These are phyloP conservation scores for Trichophyton equinum DNA, from an alignment of 2,329 filamentous ascomycete genomes.

Conservation along the genomic window DNA sequence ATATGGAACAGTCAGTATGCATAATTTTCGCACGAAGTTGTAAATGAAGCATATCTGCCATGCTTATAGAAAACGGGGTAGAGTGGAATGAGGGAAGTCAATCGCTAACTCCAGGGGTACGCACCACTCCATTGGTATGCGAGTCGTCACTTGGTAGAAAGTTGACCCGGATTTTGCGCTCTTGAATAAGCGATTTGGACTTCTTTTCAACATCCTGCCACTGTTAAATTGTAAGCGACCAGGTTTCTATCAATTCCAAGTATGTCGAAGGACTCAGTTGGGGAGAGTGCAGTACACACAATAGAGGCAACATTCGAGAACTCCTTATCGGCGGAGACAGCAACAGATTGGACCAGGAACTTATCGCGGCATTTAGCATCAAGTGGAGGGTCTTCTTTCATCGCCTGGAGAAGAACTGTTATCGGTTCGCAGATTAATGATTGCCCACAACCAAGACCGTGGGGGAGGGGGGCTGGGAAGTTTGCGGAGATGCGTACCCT, in stretches of 20 bases:
- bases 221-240: constrained; percentile 34
- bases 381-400: constrained; percentile 82
- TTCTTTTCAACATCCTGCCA: constrained; percentile 63
- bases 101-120: constrained; percentile 1
- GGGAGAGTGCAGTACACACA: constrained; percentile 41
- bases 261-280: neutral
- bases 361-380: constrained; percentile 94
- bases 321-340: constrained; percentile 71
- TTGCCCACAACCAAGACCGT: constrained; percentile 2
- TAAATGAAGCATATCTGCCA: constrained; percentile 5
- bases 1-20: neutral
- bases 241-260: neutral
- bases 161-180: constrained; percentile 88
- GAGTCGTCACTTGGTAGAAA: constrained; percentile 57
- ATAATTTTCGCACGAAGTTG: neutral
- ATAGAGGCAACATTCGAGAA: constrained; percentile 68
- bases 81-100: constrained; percentile 5
- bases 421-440: neutral
- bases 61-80: constrained; percentile 13
- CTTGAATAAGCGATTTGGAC: constrained; percentile 66
- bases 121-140: constrained; percentile 15
- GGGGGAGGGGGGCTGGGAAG: neutral
- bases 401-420: constrained; percentile 83
- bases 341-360: constrained; percentile 88
- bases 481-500: constrained; percentile 46